Conservation (phyloP, 441 rosid species). For the Populus hybrid region DNA sequence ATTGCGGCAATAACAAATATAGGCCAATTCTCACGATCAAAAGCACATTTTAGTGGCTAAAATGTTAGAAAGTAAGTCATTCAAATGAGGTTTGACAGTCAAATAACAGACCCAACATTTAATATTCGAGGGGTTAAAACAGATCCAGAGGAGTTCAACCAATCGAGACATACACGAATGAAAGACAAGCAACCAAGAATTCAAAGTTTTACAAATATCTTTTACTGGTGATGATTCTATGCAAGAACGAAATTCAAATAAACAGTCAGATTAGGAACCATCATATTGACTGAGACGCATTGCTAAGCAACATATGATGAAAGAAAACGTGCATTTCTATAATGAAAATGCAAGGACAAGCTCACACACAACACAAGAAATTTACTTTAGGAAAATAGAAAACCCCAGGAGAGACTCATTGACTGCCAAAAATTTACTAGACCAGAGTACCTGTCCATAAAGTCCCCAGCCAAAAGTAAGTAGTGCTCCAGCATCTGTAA, state of each 20-base stretch:
- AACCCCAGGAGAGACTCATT: background rate
- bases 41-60: background rate
- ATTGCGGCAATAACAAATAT: background rate
- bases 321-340: background rate
- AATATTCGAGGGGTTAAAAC: background rate
- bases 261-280: background rate
- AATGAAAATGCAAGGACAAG: background rate
- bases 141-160: background rate
- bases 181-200: background rate
- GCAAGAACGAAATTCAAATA: background rate
- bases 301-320: background rate
- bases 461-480: slow-evolving; percentile 99
- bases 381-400: background rate
- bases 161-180: background rate
- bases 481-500: slow-evolving; percentile 91
- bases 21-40: background rate
- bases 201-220: background rate
- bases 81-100: background rate
- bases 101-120: background rate
- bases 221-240: background rate
- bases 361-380: background rate
- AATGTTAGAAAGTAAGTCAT: background rate
- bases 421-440: background rate
- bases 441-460: slow-evolving; percentile 81
- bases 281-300: background rate